Evolutionary conservation across 148 eudicot species (phyloP).

Genomic region (Fallopia convolvulus): DNA sequence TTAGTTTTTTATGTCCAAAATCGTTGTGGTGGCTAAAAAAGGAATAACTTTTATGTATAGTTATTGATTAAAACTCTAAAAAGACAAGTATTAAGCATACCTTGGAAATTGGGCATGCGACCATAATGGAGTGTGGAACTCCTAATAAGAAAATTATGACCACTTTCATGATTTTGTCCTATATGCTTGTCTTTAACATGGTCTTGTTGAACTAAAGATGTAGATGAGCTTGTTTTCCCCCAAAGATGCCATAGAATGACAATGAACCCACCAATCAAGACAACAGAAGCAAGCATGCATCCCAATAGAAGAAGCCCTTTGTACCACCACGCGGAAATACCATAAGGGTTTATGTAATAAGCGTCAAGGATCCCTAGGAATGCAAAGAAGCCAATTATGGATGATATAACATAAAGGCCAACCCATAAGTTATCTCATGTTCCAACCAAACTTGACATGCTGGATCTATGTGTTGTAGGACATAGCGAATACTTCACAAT

Average conservation of each 20-base stretch:
- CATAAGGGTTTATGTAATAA: conserved; percentile 50
- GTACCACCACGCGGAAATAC: conserved; percentile 59
- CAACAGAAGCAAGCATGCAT: conserved; percentile 64
- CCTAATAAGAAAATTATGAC: not conserved
- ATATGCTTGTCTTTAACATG: not conserved
- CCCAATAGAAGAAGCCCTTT: conserved; percentile 68
- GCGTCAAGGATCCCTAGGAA: conserved; percentile 42
- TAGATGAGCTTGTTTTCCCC: conserved; percentile 21
- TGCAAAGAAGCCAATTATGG: conserved; percentile 52
- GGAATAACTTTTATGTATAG: no score
- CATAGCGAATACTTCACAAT: not conserved
- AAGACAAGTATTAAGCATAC: no score
- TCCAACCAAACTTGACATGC: conserved; percentile 72
- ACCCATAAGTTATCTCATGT: conserved; percentile 79
- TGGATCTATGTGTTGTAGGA: conserved; percentile 6
- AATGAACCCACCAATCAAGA: conserved; percentile 64
- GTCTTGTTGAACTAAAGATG: not conserved
- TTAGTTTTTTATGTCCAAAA: no score
- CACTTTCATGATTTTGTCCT: not conserved
- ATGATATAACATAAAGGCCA: conserved; percentile 50
- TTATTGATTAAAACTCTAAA: no score
- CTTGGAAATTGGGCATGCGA: conserved; percentile 6
- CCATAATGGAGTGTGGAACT: conserved; percentile 8
- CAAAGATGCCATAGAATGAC: conserved; percentile 68
- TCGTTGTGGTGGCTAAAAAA: no score